Evolutionary conservation across 2,329 filamentous ascomycete genomes (phyloP).

Genomic region (Sporothrix curviconia): DNA sequence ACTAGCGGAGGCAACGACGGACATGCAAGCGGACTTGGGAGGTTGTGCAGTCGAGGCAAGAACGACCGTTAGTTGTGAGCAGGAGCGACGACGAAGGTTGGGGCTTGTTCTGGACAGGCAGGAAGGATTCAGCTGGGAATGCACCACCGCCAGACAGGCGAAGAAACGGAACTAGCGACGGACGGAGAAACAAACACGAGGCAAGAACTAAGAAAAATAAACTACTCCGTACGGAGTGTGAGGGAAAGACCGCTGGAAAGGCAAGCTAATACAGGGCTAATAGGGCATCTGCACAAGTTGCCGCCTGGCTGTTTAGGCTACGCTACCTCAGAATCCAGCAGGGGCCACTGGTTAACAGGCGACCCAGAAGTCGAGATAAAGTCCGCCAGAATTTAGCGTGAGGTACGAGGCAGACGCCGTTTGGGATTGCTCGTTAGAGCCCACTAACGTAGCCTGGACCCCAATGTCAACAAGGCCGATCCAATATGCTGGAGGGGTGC

Average conservation of each 20-base stretch:
- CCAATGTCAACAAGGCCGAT: not conserved
- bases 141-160: not conserved
- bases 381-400: constrained; percentile 3
- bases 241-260: not conserved
- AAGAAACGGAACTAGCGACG: not conserved
- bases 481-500: not conserved
- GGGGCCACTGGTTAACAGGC: not conserved
- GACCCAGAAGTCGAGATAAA: not conserved
- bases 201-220: not conserved
- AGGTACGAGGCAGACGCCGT: constrained; percentile 9
- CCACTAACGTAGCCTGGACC: not conserved
- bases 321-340: too few species aligned
- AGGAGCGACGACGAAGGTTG: not conserved
- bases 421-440: not conserved
- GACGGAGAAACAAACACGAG: not conserved
- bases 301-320: not conserved
- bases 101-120: not conserved
- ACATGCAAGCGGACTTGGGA: constrained; percentile 8
- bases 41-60: not conserved
- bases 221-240: not conserved
- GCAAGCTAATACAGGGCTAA: too few species aligned
- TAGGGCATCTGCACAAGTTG: not conserved
- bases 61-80: not conserved
- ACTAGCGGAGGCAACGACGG: constrained; percentile 8
- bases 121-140: constrained; percentile 11